Evolutionary conservation across 2,329 filamentous ascomycete species (phyloP).

Genomic region (Exophiala spinifera): DNA sequence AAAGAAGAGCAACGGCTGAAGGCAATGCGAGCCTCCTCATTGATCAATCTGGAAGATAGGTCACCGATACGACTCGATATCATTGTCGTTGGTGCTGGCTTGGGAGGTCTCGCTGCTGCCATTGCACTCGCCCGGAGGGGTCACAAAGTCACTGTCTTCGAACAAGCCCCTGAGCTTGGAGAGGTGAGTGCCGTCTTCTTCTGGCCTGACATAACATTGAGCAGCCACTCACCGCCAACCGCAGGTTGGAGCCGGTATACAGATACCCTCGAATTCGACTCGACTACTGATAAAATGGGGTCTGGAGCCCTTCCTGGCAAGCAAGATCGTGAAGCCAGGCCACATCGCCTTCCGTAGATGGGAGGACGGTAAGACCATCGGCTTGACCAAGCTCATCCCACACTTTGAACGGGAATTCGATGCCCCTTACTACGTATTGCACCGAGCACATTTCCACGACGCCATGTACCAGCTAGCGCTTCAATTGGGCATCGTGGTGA

Average conservation of each 20-base stretch:
- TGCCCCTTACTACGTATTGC: constrained; percentile 23
- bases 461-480: constrained; percentile 19
- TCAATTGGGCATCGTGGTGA: constrained; percentile 18
- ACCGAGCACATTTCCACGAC: constrained; percentile 25
- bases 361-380: constrained; percentile 21
- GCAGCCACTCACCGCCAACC: not conserved
- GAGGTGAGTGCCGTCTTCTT: constrained; percentile 7
- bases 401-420: constrained; percentile 23
- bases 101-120: constrained; percentile 33
- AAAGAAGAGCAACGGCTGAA: constrained; percentile 15
- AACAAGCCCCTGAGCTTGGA: constrained; percentile 25
- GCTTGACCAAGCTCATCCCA: constrained; percentile 20
- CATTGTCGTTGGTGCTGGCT: constrained; percentile 34
- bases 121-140: constrained; percentile 31
- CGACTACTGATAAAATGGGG: constrained; percentile 31
- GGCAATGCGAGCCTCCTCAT: constrained; percentile 9
- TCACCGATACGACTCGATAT: constrained; percentile 36
- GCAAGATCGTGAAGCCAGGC: constrained; percentile 18
- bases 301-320: constrained; percentile 23
- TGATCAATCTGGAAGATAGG: constrained; percentile 2
- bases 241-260: constrained; percentile 33
- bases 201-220: not conserved
- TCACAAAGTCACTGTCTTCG: constrained; percentile 32
- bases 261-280: constrained; percentile 33
- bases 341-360: constrained; percentile 21